These are phyloP conservation scores for Talaromyces adpressus DNA, from an alignment of 495 filamentous ascomycete genomes.

Conservation along the genomic window DNA sequence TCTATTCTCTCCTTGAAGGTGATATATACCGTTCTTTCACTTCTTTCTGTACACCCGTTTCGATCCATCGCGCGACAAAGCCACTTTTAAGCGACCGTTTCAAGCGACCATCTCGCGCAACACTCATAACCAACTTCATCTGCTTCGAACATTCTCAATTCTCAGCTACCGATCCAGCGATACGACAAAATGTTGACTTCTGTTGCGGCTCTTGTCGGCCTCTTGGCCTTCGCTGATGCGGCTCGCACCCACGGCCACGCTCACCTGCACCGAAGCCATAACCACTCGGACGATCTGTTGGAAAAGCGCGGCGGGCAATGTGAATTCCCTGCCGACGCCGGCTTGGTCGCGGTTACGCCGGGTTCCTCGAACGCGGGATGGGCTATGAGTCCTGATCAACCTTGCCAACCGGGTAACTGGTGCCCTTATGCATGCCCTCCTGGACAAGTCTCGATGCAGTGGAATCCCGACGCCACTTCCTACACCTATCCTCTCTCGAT, in stretches of 20 bases:
- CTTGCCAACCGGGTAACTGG: constrained; percentile 60
- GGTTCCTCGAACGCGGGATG: constrained; percentile 63
- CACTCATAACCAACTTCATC: constrained; percentile 7
- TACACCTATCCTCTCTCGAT: constrained; percentile 68
- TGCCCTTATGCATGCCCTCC: constrained; percentile 76
- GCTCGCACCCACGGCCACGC: constrained; percentile 28
- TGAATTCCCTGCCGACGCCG: constrained; percentile 59
- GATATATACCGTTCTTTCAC: neutral
- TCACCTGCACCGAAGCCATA: constrained; percentile 19
- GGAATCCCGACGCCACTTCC: constrained; percentile 61
- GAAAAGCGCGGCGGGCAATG: constrained; percentile 46
- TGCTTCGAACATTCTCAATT: neutral
- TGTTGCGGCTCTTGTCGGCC: constrained; percentile 47
- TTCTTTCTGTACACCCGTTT: neutral
- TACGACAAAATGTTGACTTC: constrained; percentile 10
- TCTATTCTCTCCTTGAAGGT: constrained; percentile 8
- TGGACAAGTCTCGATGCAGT: constrained; percentile 73
- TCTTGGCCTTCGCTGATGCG: constrained; percentile 47
- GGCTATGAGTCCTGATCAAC: constrained; percentile 74
- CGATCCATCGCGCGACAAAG: constrained; percentile 1
- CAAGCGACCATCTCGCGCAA: neutral
- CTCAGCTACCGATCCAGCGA: neutral
- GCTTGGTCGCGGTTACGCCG: constrained; percentile 63
- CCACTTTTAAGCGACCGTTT: neutral
- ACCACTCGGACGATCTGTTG: constrained; percentile 7